Percentiles rank a stretch among this genome's conserved stretches.
Conservation (phyloP, 1,284 basidiomycete genomes). For the Xanthoconium separans region DNA sequence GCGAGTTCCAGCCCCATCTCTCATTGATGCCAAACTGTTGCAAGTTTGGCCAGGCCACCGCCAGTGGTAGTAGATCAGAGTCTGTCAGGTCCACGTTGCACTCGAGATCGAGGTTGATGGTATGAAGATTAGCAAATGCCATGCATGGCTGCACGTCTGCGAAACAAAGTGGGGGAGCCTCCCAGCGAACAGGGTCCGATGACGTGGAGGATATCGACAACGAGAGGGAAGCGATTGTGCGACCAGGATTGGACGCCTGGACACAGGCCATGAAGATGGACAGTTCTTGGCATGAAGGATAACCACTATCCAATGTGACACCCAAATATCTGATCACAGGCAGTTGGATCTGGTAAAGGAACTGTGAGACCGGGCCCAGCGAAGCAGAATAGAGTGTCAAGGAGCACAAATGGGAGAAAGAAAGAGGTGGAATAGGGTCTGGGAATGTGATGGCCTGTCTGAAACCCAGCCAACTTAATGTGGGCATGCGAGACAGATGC, state of each 20-base stretch:
- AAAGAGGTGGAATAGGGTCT: background rate
- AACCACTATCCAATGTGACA: too few species aligned
- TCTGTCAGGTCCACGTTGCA: background rate
- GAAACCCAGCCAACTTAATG: background rate
- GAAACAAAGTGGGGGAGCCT: background rate
- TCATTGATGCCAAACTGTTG: background rate
- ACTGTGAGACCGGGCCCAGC: background rate
- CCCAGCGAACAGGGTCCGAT: too few species aligned
- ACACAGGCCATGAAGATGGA: background rate
- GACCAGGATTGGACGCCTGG: too few species aligned
- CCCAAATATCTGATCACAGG: background rate
- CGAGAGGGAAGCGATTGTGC: slow-evolving; percentile 66
- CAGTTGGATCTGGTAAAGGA: background rate
- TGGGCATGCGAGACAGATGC: too few species aligned
- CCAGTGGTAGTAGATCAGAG: background rate
- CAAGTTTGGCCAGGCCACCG: background rate
- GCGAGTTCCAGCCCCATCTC: too few species aligned
- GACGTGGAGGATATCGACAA: background rate
- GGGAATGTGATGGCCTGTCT: background rate
- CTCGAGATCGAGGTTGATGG: background rate
- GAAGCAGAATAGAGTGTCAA: background rate
- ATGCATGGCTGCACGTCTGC: background rate
- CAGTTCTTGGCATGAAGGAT: background rate
- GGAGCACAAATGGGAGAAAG: background rate
- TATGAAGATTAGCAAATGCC: background rate